Percentiles rank a stretch among this genome's conserved stretches.
Conservation (phyloP, 305 asterid genomes). For the Fraxinus xanthoxyloides region DNA sequence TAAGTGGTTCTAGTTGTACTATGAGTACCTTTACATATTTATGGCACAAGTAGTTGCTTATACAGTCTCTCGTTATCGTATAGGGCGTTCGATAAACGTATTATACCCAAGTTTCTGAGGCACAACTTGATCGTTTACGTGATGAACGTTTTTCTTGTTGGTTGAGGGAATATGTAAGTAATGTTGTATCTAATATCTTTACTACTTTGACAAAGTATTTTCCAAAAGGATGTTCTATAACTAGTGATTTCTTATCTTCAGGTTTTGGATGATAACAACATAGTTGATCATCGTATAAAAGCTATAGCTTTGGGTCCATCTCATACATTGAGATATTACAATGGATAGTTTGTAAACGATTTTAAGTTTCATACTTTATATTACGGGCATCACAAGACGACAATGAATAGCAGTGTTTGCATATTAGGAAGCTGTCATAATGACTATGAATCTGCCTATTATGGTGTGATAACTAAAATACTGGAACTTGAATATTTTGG, state of each 20-base stretch:
- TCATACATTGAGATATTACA: not conserved
- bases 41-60: not conserved
- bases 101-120: not conserved
- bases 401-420: not conserved
- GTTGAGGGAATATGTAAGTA: not conserved
- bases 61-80: not conserved
- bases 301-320: not conserved
- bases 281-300: not conserved
- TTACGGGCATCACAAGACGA: not conserved
- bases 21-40: not conserved
- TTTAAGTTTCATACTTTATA: not conserved
- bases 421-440: not conserved
- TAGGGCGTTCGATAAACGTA: not conserved
- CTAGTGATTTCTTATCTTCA: not conserved
- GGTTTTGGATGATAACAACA: not conserved
- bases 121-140: not conserved
- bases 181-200: not conserved
- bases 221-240: not conserved
- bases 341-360: not conserved
- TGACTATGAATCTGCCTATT: not conserved
- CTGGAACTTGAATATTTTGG: not conserved
- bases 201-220: not conserved
- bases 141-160: not conserved
- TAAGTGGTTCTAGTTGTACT: not conserved
- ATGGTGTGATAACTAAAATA: not conserved